Conservation (phyloP, 345 rosid species). For the Citrus glauca region DNA sequence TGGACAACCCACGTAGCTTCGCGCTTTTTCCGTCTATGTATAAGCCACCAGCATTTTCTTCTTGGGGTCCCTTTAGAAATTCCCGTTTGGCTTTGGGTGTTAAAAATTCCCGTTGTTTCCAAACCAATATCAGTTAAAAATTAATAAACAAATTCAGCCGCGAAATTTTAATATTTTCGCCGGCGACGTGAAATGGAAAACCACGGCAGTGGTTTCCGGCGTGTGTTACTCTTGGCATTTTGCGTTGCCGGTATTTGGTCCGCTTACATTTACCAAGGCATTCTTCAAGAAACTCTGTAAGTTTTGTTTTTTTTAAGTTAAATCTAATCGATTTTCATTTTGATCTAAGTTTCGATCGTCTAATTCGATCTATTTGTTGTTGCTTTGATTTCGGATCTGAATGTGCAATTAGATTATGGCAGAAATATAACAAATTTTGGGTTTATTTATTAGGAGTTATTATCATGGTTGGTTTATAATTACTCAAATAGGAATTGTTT, state of each 20-base stretch:
- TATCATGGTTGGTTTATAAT: background rate
- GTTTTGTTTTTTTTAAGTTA: constrained; percentile 6
- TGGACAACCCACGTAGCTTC: constrained; percentile 43
- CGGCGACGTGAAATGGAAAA: constrained; percentile 50
- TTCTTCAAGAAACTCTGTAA: constrained; percentile 93
- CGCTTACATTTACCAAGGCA: constrained; percentile 93
- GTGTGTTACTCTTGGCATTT: constrained; percentile 60
- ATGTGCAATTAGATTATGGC: background rate
- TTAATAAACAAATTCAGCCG: background rate
- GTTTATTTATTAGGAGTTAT: background rate
- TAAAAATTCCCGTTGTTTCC: background rate
- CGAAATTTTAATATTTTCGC: background rate
- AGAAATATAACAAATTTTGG: background rate
- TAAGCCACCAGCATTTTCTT: background rate
- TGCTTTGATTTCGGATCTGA: constrained; percentile 3
- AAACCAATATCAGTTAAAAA: too few species aligned
- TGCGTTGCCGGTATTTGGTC: constrained; percentile 98
- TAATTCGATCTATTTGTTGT: background rate
- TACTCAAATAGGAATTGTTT: too few species aligned
- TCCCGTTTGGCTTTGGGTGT: background rate
- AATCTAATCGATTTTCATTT: background rate
- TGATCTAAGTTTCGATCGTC: background rate
- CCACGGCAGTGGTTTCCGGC: constrained; percentile 68
- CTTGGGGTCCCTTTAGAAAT: background rate
- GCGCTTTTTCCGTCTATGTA: constrained; percentile 27